These are phyloP conservation scores for Pistacia vera DNA, from an alignment of 345 rosid species.

Conservation along the genomic window DNA sequence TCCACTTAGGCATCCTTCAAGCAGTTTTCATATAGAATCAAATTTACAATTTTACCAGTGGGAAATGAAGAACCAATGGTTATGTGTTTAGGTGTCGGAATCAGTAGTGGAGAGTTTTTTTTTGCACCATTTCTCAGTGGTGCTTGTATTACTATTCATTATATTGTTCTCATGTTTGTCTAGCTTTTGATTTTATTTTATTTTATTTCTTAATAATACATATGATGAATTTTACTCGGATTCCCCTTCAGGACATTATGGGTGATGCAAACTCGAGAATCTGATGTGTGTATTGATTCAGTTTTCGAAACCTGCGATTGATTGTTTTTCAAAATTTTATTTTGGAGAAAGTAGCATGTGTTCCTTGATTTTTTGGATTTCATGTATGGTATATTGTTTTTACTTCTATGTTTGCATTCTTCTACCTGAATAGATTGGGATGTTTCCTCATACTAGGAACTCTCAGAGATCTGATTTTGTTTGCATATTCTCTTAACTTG, in stretches of 20 bases:
- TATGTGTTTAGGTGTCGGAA: not conserved
- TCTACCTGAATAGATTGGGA: not conserved
- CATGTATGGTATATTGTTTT: not conserved
- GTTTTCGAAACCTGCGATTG: not conserved
- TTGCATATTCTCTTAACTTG: not conserved
- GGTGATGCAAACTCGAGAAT: conserved; percentile 61
- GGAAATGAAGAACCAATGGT: too few relatives aligned
- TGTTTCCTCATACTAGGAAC: not conserved
- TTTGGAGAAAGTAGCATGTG: not conserved
- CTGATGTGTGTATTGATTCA: conserved; percentile 41
- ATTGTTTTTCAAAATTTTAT: not conserved
- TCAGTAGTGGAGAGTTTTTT: not conserved
- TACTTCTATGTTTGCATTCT: not conserved
- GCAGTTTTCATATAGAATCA: not conserved
- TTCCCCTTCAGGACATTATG: conserved; percentile 59
- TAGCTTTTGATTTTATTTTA: not conserved
- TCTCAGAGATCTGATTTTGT: not conserved
- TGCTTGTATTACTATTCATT: not conserved
- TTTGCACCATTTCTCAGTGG: not conserved
- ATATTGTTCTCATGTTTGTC: not conserved
- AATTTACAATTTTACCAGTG: not conserved
- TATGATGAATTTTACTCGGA: conserved; percentile 56
- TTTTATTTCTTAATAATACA: conserved; percentile 13
- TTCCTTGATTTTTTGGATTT: not conserved
- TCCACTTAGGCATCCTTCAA: not conserved